A percentile compares a stretch with the other conserved stretches of the same genome.
Evolutionary conservation across 805 yeast genomes (phyloP).

Genomic region (Candida bentonensis): DNA sequence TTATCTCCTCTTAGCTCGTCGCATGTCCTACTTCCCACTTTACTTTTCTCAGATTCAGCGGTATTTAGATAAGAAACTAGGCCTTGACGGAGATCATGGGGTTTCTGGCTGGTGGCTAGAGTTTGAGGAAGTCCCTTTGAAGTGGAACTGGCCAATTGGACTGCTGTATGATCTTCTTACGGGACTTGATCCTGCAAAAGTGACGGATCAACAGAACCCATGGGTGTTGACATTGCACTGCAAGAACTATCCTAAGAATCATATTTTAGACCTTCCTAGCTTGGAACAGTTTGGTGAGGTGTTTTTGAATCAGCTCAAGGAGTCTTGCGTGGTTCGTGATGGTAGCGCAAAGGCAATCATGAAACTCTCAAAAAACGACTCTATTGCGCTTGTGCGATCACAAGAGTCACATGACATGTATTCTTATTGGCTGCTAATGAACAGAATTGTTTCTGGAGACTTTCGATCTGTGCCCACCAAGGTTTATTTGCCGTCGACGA

Average conservation of each 20-base stretch:
- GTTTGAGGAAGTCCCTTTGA: slow-evolving; percentile 4
- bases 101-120: slow-evolving; percentile 10
- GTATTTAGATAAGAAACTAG: slow-evolving; percentile 9
- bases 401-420: slow-evolving; percentile 13
- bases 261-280: slow-evolving; percentile 27
- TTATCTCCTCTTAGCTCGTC: slow-evolving; percentile 10
- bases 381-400: slow-evolving; percentile 39
- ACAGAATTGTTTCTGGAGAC: slow-evolving; percentile 9
- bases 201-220: slow-evolving; percentile 9
- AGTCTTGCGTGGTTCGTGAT: slow-evolving; percentile 57
- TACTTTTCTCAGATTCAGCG: slow-evolving; percentile 10
- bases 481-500: slow-evolving; percentile 22
- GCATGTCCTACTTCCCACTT: slow-evolving; percentile 16
- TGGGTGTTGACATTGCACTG: slow-evolving; percentile 37
- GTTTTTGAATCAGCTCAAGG: slow-evolving; percentile 73
- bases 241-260: slow-evolving; percentile 30
- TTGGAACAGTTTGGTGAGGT: slow-evolving; percentile 29
- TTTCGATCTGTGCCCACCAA: slow-evolving; percentile 19
- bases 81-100: neutral
- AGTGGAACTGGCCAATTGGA: slow-evolving; percentile 14
- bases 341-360: slow-evolving; percentile 75
- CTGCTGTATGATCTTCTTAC: slow-evolving; percentile 8
- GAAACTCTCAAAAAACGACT: slow-evolving; percentile 52
- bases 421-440: slow-evolving; percentile 16
- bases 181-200: neutral